Evolutionary conservation across 2,329 filamentous ascomycete species (phyloP), one percentile per base, ranked within the genome.

Genomic region (Eurotiales sp.): DNA sequence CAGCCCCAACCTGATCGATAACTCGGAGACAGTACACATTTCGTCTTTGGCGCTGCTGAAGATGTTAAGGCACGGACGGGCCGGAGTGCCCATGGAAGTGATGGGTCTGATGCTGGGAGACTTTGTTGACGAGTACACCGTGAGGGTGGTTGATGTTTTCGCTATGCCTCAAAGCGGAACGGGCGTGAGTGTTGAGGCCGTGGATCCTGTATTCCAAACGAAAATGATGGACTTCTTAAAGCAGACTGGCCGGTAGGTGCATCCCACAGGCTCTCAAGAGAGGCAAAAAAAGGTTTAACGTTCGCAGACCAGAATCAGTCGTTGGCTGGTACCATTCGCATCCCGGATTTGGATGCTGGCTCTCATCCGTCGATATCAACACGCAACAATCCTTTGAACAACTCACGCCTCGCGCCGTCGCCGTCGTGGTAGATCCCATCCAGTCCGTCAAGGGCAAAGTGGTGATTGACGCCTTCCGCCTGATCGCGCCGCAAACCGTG

Each of bases 181-280:
- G 1, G 93, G 93, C 61, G 93, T 99, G 61, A 96, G 90, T 73
- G 93, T 99, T 64, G 93, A 99, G 74, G 95, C 93, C 46, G 93
- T 99, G 57, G 93, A 99, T 69, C 90, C 91, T 8, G 93, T 99
- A 29, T 99, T 99, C 73, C 93, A 99, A 77, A 96, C 90, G 65
- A 99, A 96, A 81, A 99, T 99, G 93, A 99, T 99, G 93, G 93
- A 99, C 70, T 97, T 99, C 93, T 78, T 99, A 69, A 82, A 88
- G 66, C 93, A 99, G 79, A 99, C 93, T 53, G 93, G 93, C 75
- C 83, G 93, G 90, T 95, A 77, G 63, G 82, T 57, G 8, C 15
- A 8, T 46, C 41, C 40, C 14, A 21, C 36, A 58, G 14, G 32
- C n/a, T n/a, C n/a, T n/a, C 32, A 36, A 27, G 32, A 40, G 14